A percentile compares a stretch with the other conserved stretches of the same genome.
Evolutionary conservation across 164 flowering plant genomes (phyloP).

Genomic region (Dillenia suffruticosa): DNA sequence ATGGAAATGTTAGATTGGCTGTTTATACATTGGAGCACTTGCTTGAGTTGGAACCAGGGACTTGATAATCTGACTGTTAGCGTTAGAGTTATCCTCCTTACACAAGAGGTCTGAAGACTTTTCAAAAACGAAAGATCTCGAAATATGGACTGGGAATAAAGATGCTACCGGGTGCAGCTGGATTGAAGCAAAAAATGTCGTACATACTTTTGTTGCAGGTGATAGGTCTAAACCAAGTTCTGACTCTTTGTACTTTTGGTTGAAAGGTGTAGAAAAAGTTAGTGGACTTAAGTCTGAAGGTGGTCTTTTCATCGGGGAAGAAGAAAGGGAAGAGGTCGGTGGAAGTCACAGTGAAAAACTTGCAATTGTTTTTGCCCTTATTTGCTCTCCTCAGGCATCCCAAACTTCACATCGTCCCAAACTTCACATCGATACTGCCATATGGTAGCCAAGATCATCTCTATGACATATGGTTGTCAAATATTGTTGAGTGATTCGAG

Average conservation of each 20-base stretch:
- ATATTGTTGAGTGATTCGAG: no score
- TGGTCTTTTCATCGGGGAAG: constrained; percentile 35
- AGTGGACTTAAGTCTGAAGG: constrained; percentile 8
- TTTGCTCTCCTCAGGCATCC: no score
- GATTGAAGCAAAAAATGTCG: constrained; percentile 35
- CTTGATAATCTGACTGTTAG: constrained; percentile 8
- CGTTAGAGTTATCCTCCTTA: constrained; percentile 25
- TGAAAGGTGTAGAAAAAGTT: constrained; percentile 13
- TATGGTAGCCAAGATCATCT: no score
- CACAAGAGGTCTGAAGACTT: constrained; percentile 19
- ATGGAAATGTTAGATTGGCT: constrained; percentile 35
- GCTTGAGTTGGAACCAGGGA: constrained; percentile 42
- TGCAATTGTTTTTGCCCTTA: no score
- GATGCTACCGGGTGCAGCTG: constrained; percentile 35
- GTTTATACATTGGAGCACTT: constrained; percentile 32
- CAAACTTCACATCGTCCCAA: no score
- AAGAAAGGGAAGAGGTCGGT: constrained; percentile 36
- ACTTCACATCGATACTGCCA: no score
- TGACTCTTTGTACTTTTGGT: constrained; percentile 27
- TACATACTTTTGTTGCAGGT: constrained; percentile 35
- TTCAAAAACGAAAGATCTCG: constrained; percentile 20
- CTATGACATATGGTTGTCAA: no score
- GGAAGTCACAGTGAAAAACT: background rate
- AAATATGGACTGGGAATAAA: constrained; percentile 11
- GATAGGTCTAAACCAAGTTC: constrained; percentile 21